Percentiles rank a stretch among this genome's conserved stretches.
Conservation (phyloP, 257 asterid species). For the Primulina eburnea region DNA sequence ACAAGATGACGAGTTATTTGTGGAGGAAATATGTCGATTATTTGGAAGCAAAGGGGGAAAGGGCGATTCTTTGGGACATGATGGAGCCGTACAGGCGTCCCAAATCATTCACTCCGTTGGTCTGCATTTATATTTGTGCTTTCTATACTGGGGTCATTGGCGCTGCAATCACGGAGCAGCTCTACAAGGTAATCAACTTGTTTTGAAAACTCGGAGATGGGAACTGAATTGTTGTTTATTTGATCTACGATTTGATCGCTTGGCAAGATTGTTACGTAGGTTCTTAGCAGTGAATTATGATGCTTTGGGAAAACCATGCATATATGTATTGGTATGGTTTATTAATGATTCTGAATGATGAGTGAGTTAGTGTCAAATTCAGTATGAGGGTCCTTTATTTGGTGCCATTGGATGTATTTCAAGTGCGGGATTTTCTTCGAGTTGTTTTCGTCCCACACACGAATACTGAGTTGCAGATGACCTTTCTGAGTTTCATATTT, state of each 20-base stretch:
- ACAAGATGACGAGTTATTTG: constrained; percentile 57
- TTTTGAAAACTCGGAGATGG: neutral
- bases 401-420: neutral
- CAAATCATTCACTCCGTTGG: constrained; percentile 73
- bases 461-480: neutral
- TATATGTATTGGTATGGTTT: neutral
- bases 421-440: neutral
- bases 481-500: neutral
- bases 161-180: constrained; percentile 84
- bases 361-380: neutral
- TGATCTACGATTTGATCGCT: neutral
- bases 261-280: neutral
- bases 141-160: constrained; percentile 86
- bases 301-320: neutral
- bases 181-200: constrained; percentile 49
- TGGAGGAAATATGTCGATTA: constrained; percentile 92
- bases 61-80: constrained; percentile 87
- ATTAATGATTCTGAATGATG: neutral
- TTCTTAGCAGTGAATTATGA: neutral
- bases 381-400: neutral
- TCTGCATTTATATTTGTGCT: constrained; percentile 62
- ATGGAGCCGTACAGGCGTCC: constrained; percentile 83
- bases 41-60: constrained; percentile 72
- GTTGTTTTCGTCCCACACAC: neutral
- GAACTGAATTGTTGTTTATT: constrained; percentile 9